Evolutionary conservation across 352 stramenopile genomes (phyloP).

Genomic region (Phytophthora idaei): DNA sequence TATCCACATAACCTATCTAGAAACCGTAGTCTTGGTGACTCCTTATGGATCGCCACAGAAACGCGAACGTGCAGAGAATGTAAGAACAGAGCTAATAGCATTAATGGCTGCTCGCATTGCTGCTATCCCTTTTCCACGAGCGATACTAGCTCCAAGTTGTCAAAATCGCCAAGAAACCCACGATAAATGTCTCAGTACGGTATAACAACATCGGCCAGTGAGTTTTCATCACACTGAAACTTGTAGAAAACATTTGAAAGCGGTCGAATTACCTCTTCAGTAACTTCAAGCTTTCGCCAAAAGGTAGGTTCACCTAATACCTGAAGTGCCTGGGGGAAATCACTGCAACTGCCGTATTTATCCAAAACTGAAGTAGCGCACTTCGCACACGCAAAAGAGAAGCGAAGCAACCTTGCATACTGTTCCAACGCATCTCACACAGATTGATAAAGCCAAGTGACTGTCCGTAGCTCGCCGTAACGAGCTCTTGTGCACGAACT

Average conservation of each 20-base stretch:
- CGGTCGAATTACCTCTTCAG: too few species aligned
- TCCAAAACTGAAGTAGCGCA: background rate
- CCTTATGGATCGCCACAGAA: constrained; percentile 8
- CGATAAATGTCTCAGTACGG: background rate
- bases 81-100: constrained; percentile 7
- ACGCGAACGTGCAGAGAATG: constrained; percentile 1
- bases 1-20: constrained; percentile 2
- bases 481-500: too few species aligned
- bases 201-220: background rate
- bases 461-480: too few species aligned
- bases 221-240: background rate
- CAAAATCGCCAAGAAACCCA: background rate
- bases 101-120: constrained; percentile 10
- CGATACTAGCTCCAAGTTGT: background rate
- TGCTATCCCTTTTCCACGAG: constrained; percentile 8
- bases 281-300: too few species aligned
- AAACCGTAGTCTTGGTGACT: background rate
- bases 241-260: too few species aligned
- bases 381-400: background rate
- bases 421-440: too few species aligned
- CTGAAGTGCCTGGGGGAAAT: background rate
- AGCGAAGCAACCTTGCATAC: too few species aligned
- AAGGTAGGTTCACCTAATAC: too few species aligned
- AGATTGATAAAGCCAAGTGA: too few species aligned
- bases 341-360: background rate